Conservation (phyloP, 345 rosid species). For the Salix viminalis region DNA sequence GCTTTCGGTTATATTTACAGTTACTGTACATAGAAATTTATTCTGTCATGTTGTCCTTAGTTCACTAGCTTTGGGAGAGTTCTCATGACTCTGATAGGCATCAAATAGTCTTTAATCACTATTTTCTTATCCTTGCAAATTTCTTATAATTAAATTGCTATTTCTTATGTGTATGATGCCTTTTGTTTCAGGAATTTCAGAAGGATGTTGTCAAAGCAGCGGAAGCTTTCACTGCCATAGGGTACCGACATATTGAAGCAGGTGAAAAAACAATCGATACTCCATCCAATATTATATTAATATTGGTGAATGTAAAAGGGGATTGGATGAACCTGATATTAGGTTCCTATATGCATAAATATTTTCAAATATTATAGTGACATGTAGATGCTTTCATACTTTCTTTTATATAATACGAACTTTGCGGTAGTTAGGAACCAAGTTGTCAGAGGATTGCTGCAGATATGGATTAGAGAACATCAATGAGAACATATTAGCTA, state of each 20-base stretch:
- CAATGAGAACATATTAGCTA: slow-evolving; percentile 69
- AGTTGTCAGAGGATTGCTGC: slow-evolving; percentile 80
- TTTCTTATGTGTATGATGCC: not conserved
- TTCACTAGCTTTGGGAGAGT: not conserved
- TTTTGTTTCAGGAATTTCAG: slow-evolving; percentile 72
- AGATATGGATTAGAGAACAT: slow-evolving; percentile 82
- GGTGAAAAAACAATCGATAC: slow-evolving; percentile 37
- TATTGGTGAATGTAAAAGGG: not conserved
- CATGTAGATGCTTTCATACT: not conserved
- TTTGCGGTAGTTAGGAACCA: slow-evolving; percentile 55
- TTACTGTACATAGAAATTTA: not conserved
- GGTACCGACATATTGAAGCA: slow-evolving; percentile 80
- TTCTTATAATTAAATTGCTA: not conserved
- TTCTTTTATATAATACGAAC: not conserved
- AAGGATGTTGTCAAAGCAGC: slow-evolving; percentile 77
- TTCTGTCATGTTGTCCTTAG: not conserved
- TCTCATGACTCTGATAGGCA: slow-evolving; percentile 2
- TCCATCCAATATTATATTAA: slow-evolving; percentile 5
- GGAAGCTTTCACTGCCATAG: slow-evolving; percentile 66
- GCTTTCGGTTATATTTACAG: not conserved
- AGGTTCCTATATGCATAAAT: not conserved
- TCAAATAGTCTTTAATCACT: slow-evolving; percentile 1
- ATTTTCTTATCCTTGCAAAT: not conserved
- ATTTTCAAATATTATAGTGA: not conserved
- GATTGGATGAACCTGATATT: not conserved